Conservation (phyloP, 768 basidiomycete genomes). For the Pisolithus albus region DNA sequence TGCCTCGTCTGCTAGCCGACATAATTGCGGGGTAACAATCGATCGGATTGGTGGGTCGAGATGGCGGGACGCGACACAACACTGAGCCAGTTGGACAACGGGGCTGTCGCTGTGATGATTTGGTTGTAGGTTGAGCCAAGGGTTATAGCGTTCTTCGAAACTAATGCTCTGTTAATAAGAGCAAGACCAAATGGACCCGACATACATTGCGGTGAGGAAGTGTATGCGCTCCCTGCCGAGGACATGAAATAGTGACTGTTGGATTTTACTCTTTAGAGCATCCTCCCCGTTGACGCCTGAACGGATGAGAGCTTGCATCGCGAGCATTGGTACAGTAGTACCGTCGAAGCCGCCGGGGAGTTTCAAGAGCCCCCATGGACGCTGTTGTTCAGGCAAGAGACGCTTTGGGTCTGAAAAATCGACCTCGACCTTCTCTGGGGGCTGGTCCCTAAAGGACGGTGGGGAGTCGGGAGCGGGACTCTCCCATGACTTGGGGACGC, state of each 20-base stretch:
- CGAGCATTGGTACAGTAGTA: conserved; percentile 39
- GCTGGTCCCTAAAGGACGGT: conserved; percentile 14
- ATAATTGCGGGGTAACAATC: conserved; percentile 33
- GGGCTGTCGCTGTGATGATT: conserved; percentile 23
- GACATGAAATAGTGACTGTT: conserved; percentile 26
- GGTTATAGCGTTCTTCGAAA: conserved; percentile 38
- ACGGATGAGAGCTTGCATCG: conserved; percentile 37
- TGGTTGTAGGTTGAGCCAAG: conserved; percentile 38
- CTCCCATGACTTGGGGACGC: conserved; percentile 16
- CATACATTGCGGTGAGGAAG: conserved; percentile 35
- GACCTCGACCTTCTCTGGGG: conserved; percentile 20
- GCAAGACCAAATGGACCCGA: background rate
- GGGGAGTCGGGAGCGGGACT: conserved; percentile 8
- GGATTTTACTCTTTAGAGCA: conserved; percentile 15
- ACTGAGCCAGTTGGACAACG: conserved; percentile 39
- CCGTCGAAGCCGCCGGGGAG: conserved; percentile 36
- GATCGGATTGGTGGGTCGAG: conserved; percentile 30
- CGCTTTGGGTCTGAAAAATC: conserved; percentile 29
- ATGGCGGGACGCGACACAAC: conserved; percentile 41
- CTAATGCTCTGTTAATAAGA: background rate
- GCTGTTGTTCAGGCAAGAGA: conserved; percentile 29
- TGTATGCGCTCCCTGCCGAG: conserved; percentile 30
- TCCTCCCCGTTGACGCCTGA: conserved; percentile 18
- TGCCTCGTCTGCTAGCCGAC: conserved; percentile 35
- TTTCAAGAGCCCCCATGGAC: conserved; percentile 35